Evolutionary conservation across 2,329 filamentous ascomycete genomes (phyloP), one percentile per base, ranked within the genome.

Genomic region (Lomentospora prolificans): DNA sequence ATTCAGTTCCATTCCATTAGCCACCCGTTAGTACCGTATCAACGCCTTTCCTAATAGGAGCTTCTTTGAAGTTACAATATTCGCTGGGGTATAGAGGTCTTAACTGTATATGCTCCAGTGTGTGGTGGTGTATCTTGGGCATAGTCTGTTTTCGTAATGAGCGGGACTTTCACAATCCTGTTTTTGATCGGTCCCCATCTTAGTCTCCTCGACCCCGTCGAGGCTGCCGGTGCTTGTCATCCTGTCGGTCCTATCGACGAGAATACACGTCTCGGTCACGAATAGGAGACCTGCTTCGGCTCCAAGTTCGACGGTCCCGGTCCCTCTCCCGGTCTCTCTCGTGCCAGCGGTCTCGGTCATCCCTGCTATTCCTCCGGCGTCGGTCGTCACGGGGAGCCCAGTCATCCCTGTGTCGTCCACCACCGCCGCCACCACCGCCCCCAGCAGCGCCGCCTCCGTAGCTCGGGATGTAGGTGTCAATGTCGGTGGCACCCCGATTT

Each of bases 391-490:
- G 55, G 3, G 48, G 58, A 51, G 63, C 63, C 28, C 68, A 64
- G 41, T 69, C 66, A 25, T 64, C 63, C 36, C 61, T 58, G 12
- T 60, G 58, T 8, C 63, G 62, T 24, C 62, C 61, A n/a, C 59
- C 50, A 2, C 64, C 67, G 22, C 65, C 65, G 27, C 69, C 65
- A n/a, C 28, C 28, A 17, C 62, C 61, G 19, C 58, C 50, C 2
- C 64, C 44, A 8, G 17, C 17, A 25, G 17, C 67, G 19, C 67
- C 68, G 22, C 66, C 64, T 25, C 69, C 65, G 56, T 78, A 78
- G 44, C 70, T 72, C 3, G 76, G 76, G 30, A 79, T 77, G 54
- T 79, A 78, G 1, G 76, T 78, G 58, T 78, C 75, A 22, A 75
- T 65, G 54, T 78, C 74, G 62, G 63, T 74, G 62, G 63, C 30